These are phyloP conservation scores for Cucumis cinereus DNA, from an alignment of 306 rosid genomes.

Conservation along the genomic window DNA sequence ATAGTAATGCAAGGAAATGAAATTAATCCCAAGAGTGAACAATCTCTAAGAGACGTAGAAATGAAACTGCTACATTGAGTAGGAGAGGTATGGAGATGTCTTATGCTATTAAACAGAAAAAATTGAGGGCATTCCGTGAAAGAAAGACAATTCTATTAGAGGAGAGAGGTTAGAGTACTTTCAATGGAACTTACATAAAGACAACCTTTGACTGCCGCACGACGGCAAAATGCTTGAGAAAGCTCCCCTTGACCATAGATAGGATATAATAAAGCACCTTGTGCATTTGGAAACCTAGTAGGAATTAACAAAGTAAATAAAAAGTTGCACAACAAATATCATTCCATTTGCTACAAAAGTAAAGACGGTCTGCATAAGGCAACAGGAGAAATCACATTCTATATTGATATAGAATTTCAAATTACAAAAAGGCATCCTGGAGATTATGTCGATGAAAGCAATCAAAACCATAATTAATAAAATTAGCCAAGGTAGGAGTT, in stretches of 20 bases:
- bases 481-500: background rate
- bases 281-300: constrained; percentile 64
- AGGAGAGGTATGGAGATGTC: background rate
- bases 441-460: background rate
- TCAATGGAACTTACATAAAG: constrained; percentile 53
- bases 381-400: background rate
- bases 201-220: constrained; percentile 96
- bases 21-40: background rate
- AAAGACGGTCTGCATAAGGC: background rate
- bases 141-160: background rate
- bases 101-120: background rate
- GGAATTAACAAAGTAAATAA: background rate
- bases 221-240: constrained; percentile 80
- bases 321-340: background rate
- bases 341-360: background rate
- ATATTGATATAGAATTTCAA: background rate
- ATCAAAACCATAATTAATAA: background rate
- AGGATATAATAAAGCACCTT: constrained; percentile 77
- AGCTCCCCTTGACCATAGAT: constrained; percentile 82
- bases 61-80: background rate
- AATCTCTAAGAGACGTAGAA: background rate
- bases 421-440: background rate
- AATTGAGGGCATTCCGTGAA: background rate
- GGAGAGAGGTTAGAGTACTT: background rate
- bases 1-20: background rate